phyloP scores from a whole-genome alignment of 148 eudicot species.

The Persicaria maculosa region DNA sequence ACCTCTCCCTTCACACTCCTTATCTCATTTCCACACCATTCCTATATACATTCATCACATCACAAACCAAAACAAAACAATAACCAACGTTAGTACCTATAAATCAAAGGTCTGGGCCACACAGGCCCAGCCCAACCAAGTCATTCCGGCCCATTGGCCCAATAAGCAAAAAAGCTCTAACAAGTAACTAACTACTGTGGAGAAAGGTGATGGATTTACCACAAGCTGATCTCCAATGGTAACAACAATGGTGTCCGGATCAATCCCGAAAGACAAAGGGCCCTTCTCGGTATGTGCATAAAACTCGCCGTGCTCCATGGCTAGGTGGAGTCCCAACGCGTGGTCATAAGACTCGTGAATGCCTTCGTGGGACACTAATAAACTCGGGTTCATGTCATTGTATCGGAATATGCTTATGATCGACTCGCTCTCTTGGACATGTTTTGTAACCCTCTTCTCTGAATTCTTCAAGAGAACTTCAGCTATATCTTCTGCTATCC shows the following conservation, averaged over 20 bases:
- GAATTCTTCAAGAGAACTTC: constrained; percentile 30
- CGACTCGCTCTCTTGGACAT: constrained; percentile 39
- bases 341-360: constrained; percentile 33
- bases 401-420: constrained; percentile 48
- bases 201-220: constrained; percentile 28
- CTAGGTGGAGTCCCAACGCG: constrained; percentile 51
- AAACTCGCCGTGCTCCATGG: constrained; percentile 49
- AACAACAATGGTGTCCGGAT: constrained; percentile 53
- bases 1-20: constrained; percentile 45
- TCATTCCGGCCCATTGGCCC: too few species aligned
- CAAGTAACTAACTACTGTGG: neutral
- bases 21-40: constrained; percentile 51
- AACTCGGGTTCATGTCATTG: constrained; percentile 35
- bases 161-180: neutral
- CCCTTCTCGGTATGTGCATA: constrained; percentile 40
- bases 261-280: constrained; percentile 37
- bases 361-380: constrained; percentile 26
- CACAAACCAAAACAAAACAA: neutral
- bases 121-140: too few species aligned
- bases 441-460: constrained; percentile 23
- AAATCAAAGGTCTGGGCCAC: too few species aligned
- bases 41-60: constrained; percentile 22
- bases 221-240: constrained; percentile 54
- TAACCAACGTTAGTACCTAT: too few species aligned
- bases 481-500: constrained; percentile 47